Base-by-base conservation (phyloP, 352 stramenopile species). In the Globisporangium alternatum region DNA sequence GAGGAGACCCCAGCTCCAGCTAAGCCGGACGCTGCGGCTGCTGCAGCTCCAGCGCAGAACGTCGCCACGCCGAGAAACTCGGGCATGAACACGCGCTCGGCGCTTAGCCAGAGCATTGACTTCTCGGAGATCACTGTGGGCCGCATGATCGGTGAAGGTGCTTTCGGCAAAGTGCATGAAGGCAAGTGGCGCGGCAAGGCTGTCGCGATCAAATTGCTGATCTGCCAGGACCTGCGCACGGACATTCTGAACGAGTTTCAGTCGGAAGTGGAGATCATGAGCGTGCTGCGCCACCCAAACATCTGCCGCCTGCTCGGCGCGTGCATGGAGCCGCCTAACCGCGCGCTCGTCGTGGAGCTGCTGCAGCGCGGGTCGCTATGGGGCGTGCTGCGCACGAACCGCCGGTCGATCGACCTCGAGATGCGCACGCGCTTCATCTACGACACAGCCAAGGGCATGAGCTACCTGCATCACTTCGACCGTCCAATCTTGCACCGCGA, bases 221-320 rank as follows among this genome's bases (percentile, higher is more conserved):
- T 88, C 51, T 87, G 77, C 44, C 81, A 90, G 48, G 81, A 88
- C 9, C 66, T 88, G 48, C 77, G 79, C 15, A 80, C 65, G 22
- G 81, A 88, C 51, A 88, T 88, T 57, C 30, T 88, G 60, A 68
- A 81, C 52, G 81, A 90, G 54, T 87, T 90, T 61, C 74, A 88
- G 66, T 86, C 75, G 10, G 81, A 90, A 65, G 74, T 88, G 51
- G 77, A 87, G 70, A 88, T 90, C 62, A 90, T 90, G 81, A 88
- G 77, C 41, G 77, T 88, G 21, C 83, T 99, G 71, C 75, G 81
- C 19, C 96, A 99, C 75, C 96, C 97, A 6, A 98, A 98, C 76
- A 97, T 99, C 64, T 98, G 96, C 68, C 76, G 98, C 2, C 91
- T 98, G 64, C 91, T 98, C 66, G 95, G 94, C 25, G 95, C 93